phyloP scores from a whole-genome alignment of 2,329 filamentous ascomycete species.

The Paecilomyces dactylethromorphus region DNA sequence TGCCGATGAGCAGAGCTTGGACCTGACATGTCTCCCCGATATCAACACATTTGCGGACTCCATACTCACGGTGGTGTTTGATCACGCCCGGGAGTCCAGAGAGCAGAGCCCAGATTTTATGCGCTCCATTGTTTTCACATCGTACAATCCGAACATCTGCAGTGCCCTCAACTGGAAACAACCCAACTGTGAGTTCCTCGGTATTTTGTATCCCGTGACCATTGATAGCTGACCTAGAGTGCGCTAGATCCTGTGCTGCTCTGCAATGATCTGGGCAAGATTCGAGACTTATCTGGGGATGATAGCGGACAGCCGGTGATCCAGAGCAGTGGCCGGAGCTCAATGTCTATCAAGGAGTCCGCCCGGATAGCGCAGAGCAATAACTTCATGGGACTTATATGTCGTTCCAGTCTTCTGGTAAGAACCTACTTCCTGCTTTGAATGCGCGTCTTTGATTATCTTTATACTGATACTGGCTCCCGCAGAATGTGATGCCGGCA shows the following conservation, averaged over 20 bases:
- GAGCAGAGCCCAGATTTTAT: slow-evolving; percentile 64
- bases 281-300: slow-evolving; percentile 32
- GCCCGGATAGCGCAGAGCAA: slow-evolving; percentile 90
- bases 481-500: slow-evolving; percentile 83
- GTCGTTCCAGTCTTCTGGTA: slow-evolving; percentile 79
- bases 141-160: slow-evolving; percentile 83
- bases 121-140: slow-evolving; percentile 87
- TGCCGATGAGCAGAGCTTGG: slow-evolving; percentile 63
- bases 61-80: slow-evolving; percentile 79
- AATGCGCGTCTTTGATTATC: background rate
- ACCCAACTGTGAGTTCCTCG: slow-evolving; percentile 67
- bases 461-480: background rate
- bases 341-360: slow-evolving; percentile 87
- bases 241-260: slow-evolving; percentile 76
- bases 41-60: slow-evolving; percentile 82
- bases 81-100: slow-evolving; percentile 70
- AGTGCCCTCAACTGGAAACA: slow-evolving; percentile 98
- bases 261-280: slow-evolving; percentile 77
- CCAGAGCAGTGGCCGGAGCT: slow-evolving; percentile 61
- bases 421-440: slow-evolving; percentile 26
- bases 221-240: slow-evolving; percentile 6
- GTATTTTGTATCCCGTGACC: background rate
- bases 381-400: slow-evolving; percentile 97
- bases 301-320: slow-evolving; percentile 37
- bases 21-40: slow-evolving; percentile 68